Conservation (phyloP, 2,329 filamentous ascomycete genomes). For the Phaeosphaeriaceae sp. region DNA sequence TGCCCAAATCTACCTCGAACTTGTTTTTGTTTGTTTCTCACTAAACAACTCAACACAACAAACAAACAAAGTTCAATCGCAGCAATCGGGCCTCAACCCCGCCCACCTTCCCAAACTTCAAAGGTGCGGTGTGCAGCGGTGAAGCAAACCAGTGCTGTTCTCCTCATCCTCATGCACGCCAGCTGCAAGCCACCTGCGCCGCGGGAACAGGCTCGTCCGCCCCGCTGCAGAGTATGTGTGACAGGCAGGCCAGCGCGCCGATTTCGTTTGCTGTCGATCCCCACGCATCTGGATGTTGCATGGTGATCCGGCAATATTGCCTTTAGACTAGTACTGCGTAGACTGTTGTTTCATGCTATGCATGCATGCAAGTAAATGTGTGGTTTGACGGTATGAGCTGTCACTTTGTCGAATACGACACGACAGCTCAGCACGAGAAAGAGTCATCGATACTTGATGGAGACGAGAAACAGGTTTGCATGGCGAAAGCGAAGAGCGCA, state of each 20-base stretch:
- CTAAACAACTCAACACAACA: not conserved
- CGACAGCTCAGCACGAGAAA: not conserved
- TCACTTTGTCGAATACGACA: not conserved
- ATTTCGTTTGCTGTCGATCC: not conserved
- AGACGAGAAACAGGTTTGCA: not conserved
- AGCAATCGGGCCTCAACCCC: not conserved
- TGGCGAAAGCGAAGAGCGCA: not conserved
- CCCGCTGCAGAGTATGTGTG: not conserved
- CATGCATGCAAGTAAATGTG: not conserved
- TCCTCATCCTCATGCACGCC: not conserved
- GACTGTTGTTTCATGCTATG: not conserved
- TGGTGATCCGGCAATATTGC: not conserved
- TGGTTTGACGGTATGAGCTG: not conserved
- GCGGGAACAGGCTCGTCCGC: not conserved
- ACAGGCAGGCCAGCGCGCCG: not conserved
- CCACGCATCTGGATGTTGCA: not conserved
- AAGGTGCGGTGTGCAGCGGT: not conserved
- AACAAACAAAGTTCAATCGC: not conserved
- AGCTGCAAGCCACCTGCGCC: not conserved
- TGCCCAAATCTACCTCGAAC: too few relatives aligned
- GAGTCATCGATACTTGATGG: not conserved
- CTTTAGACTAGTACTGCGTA: not conserved
- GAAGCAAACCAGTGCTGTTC: not conserved
- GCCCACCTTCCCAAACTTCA: not conserved
- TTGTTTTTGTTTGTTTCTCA: too few relatives aligned